Evolutionary conservation across 129 eudicot genomes (phyloP), one percentile per base, ranked within the genome.

Genomic region (Calendula officinalis): DNA sequence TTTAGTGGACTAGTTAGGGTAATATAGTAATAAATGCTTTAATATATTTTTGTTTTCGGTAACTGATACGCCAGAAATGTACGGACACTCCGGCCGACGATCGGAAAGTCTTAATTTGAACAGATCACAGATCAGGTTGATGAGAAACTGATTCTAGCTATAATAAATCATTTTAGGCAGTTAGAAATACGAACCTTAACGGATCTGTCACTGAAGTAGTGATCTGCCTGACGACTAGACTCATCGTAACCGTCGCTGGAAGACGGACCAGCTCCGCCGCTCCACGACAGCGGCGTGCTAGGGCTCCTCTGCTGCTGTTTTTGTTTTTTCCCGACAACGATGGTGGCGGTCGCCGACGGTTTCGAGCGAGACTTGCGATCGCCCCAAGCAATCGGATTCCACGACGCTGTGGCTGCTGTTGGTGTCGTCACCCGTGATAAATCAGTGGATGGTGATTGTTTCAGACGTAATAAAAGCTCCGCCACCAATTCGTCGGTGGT

Each of bases 261-360:
- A 34, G 82, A 45, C 37, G 70, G 36, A 52, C 64, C 72, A 64
- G 56, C 65, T 30, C 63, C 64, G 35, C 43, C 63, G 63, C 77
- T 73, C 80, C 80, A 81, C 0, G 91, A 72, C 11, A 84, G 78
- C 44, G 87, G 87, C 13, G 91, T 75, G 40, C 76, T 84, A 12
- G 87, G 91, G 56, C 85, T 85, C 48, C 69, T 64, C 34, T 40
- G 72, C 14, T 54, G 72, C 13, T 53, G 68, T 0, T n/a, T n/a
- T n/a, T 70, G 75, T 48, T 39, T 60, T 48, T 70, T 61, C 3
- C 50, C 75, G 49, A 38, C 15, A n/a, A n/a, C n/a, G n/a, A n/a
- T n/a, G 46, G 54, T 8, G 40, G 35, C 30, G 64, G 69, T 53
- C 12, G 69, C 16, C n/a, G 58, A 7, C 7, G 83, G 64, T 36